Evolutionary conservation across 495 filamentous ascomycete species (phyloP).

Genomic region (Mycothermus thermophilus): DNA sequence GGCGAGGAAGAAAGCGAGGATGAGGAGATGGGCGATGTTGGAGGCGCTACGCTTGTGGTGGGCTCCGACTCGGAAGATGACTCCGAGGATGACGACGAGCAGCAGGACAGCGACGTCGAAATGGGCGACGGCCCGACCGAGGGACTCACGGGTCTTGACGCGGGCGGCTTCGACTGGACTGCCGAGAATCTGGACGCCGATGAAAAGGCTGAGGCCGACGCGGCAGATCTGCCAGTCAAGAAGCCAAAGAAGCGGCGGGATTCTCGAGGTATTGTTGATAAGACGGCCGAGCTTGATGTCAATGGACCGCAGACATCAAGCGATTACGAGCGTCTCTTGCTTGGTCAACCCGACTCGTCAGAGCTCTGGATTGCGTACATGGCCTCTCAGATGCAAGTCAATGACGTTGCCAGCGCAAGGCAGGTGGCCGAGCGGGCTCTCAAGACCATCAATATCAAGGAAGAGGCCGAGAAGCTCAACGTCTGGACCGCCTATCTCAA

Average conservation of each 20-base stretch:
- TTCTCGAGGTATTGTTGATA: slow-evolving; percentile 70
- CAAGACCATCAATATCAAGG: slow-evolving; percentile 72
- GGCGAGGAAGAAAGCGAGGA: slow-evolving; percentile 31
- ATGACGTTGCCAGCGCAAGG: slow-evolving; percentile 72
- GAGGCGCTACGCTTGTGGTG: slow-evolving; percentile 38
- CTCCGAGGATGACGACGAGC: slow-evolving; percentile 36
- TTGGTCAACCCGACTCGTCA: slow-evolving; percentile 82
- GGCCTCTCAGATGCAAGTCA: slow-evolving; percentile 87
- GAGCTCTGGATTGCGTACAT: slow-evolving; percentile 89
- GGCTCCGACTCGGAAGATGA: slow-evolving; percentile 29
- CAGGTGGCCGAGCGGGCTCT: slow-evolving; percentile 81
- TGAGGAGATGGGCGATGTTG: slow-evolving; percentile 38
- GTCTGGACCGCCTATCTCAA: slow-evolving; percentile 91
- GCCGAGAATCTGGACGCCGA: slow-evolving; percentile 40
- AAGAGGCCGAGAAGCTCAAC: slow-evolving; percentile 82
- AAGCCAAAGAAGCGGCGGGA: slow-evolving; percentile 65
- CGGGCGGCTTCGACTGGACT: slow-evolving; percentile 79
- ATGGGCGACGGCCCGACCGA: slow-evolving; percentile 31
- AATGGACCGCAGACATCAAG: slow-evolving; percentile 81
- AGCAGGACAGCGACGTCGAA: slow-evolving; percentile 30
- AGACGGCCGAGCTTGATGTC: slow-evolving; percentile 73
- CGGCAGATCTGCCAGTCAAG: slow-evolving; percentile 38
- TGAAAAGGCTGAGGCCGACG: slow-evolving; percentile 25
- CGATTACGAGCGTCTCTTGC: slow-evolving; percentile 85
- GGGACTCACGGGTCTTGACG: slow-evolving; percentile 48